These are phyloP conservation scores for Bauhinia variegata DNA, from an alignment of 306 rosid genomes.

Conservation along the genomic window DNA sequence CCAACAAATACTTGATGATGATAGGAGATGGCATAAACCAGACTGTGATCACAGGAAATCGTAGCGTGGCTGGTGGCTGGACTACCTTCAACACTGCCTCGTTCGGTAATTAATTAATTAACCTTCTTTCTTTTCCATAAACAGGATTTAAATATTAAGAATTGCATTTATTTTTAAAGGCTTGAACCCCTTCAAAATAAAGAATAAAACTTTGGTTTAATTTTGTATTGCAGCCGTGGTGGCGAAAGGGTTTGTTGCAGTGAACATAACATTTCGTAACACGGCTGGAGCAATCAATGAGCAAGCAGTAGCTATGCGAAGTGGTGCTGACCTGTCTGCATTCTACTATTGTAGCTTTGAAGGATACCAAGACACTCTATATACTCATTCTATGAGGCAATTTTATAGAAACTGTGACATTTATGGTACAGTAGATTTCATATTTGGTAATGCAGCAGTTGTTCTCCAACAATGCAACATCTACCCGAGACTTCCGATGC, in stretches of 20 bases:
- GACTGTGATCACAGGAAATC: conserved; percentile 36
- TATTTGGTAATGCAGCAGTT: conserved; percentile 57
- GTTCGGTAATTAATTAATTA: conserved; percentile 17
- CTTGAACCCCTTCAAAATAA: no score
- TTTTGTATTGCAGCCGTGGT: conserved; percentile 43
- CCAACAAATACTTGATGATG: conserved; percentile 34
- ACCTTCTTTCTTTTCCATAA: not conserved
- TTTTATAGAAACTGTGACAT: conserved; percentile 57
- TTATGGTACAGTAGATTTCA: conserved; percentile 57
- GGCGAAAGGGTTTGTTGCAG: conserved; percentile 54
- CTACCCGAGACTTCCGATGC: conserved; percentile 45
- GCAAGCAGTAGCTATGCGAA: conserved; percentile 57
- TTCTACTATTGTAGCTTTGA: conserved; percentile 56
- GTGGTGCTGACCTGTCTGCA: conserved; percentile 51
- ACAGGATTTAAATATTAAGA: no score
- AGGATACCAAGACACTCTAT: conserved; percentile 61
- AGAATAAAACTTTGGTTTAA: no score
- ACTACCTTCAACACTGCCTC: conserved; percentile 34
- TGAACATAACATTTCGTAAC: conserved; percentile 59
- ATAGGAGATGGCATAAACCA: conserved; percentile 36
- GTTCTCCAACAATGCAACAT: conserved; percentile 56
- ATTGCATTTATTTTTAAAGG: no score
- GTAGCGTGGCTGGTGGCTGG: conserved; percentile 21
- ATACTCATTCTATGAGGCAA: conserved; percentile 52
- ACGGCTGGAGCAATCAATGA: conserved; percentile 52